A percentile compares a stretch with the other conserved stretches of the same genome.
These are phyloP conservation scores for Flaveria sonorensis DNA, from an alignment of 129 eudicot genomes.

Conservation along the genomic window DNA sequence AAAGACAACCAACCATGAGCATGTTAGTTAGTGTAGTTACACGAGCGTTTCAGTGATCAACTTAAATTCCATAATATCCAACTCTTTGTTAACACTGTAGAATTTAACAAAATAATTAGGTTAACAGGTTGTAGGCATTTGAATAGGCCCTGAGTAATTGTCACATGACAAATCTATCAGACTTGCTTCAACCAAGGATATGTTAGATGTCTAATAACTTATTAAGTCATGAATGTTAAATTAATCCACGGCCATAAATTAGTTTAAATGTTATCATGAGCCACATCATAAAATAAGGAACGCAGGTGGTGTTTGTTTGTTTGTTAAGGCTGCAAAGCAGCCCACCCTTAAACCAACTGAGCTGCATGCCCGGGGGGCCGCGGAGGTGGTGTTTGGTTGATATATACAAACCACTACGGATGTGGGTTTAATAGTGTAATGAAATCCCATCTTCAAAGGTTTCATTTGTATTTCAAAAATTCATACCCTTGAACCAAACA, in stretches of 20 bases:
- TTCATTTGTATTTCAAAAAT: no score
- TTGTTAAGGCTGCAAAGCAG: no score
- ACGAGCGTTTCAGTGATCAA: slow-evolving; percentile 48
- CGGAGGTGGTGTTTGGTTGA: not conserved
- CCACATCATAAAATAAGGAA: not conserved
- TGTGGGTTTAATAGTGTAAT: no score
- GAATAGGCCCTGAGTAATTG: not conserved
- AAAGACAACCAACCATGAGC: slow-evolving; percentile 37
- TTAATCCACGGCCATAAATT: not conserved
- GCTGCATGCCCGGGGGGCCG: no score
- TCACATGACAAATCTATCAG: not conserved
- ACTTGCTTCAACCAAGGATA: slow-evolving; percentile 4
- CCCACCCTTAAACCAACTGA: no score
- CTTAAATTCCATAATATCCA: slow-evolving; percentile 37
- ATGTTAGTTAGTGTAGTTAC: slow-evolving; percentile 3
- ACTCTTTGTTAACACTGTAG: slow-evolving; percentile 57
- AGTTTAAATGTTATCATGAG: not conserved
- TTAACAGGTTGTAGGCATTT: not conserved
- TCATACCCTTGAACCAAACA: not conserved
- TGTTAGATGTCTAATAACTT: not conserved
- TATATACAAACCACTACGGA: not conserved
- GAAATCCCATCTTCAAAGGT: not conserved
- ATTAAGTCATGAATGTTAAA: not conserved
- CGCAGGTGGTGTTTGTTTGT: not conserved
- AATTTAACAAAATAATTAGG: not conserved